phyloP scores from a whole-genome alignment of 176 grass and related monocot genomes.

The Carex cristatella region DNA sequence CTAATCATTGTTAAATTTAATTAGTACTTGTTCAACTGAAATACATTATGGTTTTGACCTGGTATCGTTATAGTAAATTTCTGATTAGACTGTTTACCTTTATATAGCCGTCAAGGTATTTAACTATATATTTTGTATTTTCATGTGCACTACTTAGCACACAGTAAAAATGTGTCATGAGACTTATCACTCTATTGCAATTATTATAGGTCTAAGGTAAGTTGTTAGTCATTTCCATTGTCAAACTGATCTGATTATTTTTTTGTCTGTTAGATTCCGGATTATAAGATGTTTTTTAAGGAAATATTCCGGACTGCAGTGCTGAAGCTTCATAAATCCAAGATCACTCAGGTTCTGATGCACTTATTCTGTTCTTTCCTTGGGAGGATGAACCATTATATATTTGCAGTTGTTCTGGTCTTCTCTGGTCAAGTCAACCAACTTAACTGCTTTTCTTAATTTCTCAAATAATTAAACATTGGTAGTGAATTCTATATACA shows the following conservation, averaged over 20 bases:
- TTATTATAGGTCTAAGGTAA: too few relatives aligned
- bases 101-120: too few relatives aligned
- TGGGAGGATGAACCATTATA: background rate
- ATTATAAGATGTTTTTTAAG: conserved; percentile 59
- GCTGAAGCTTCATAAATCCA: conserved; percentile 79
- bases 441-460: conserved; percentile 18
- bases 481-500: background rate
- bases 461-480: conserved; percentile 5
- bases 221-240: background rate
- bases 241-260: background rate
- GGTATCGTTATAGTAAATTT: too few relatives aligned
- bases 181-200: too few relatives aligned
- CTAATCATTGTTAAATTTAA: too few relatives aligned
- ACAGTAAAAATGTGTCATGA: too few relatives aligned
- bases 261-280: conserved; percentile 33
- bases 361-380: background rate
- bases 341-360: conserved; percentile 63
- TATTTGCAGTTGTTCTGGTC: background rate
- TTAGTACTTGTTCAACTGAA: too few relatives aligned
- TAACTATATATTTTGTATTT: too few relatives aligned
- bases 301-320: conserved; percentile 59
- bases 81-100: too few relatives aligned
- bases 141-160: too few relatives aligned
- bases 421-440: background rate
- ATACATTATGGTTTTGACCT: too few relatives aligned